Base-by-base conservation (phyloP, 208 protist species). In the Novymonas esmeraldas region DNA sequence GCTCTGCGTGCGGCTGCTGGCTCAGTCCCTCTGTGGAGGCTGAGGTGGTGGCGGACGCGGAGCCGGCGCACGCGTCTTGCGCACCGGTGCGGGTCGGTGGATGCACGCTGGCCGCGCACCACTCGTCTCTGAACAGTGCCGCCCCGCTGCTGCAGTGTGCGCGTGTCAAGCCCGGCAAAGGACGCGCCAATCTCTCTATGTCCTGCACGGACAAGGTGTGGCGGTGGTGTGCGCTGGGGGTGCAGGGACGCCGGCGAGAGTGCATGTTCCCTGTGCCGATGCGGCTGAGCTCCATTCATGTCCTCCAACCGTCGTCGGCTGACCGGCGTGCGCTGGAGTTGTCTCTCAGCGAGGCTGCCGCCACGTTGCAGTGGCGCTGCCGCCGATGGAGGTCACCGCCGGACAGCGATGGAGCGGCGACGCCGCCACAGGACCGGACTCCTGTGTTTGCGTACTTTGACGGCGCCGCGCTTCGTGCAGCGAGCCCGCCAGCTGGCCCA, bases 201-300 rank as follows among this genome's bases (percentile, higher is more conserved):
- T 95, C 87, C 20, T 97, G 93, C 76, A 89, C 79, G 0, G 93
- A 97, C 70, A 97, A 97, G 58, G 65, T 97, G 28, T 85, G 85
- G 73, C 78, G 84, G 38, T 97, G 93, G 91, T 66, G 56, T 49
- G 63, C 70, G 42, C 34, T 87, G 33, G 93, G 93, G 22, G 34
- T 97, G 49, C 85, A 94, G 65, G 90, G 90, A 7, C 29, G 67
- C 24, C 73, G 85, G 20, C 73, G 81, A 16, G 54, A 60, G 3
- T 14, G 39, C 10, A 29, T 95, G 11, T 81, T 83, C 46, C 73
- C 78, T 1, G 26, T 46, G 14, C 80, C 78, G n/a, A 79, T 95
- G 11, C 71, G 48, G 0, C 41, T 95, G 26, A 28, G 22, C 26
- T 74, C 66, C 1, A 52, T 90, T 29, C 78, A 85, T 44, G 64